Base-by-base conservation (phyloP, 495 filamentous ascomycete genomes). In the Hypoxylon subgilvum region DNA sequence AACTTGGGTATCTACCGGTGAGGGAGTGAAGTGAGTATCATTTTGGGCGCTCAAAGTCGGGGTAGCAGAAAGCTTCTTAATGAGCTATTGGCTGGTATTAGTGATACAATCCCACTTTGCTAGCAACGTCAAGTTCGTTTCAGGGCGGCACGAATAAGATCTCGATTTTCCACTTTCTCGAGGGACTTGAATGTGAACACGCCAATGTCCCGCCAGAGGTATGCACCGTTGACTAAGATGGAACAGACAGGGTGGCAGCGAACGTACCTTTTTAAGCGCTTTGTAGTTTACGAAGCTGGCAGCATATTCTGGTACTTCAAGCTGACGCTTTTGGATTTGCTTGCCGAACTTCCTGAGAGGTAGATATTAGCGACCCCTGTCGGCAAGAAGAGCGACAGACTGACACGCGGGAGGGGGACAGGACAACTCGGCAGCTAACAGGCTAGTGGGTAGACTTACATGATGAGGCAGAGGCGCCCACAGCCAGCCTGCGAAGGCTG, bases 271-370 rank as follows among this genome's bases (percentile, higher is more conserved):
- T 74, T 98, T 98, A 59, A 98, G 80, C 49, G 90, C 93, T 78
- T 98, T 98, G 78, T 98, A 98, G 76, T 98, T 97, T 44, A 97
- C 92, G 71, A 98, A 97, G 75, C 91, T 96, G 43, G 93, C 91
- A 40, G 93, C 94, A 88, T 98, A 98, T 82, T 98, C 94, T 28
- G 94, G 94, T 27, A 98, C 90, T 74, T 98, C 94, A 65, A 98
- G 90, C 79, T 97, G 93, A 72, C 92, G 87, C 81, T 94, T 96
- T 78, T 97, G 95, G 61, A 97, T 94, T 66, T 96, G 88, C 82
- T 98, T 98, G 72, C 94, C 94, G 79, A 97, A 98, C 84, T 98
- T 97, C 94, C 94, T 98, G 51, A 10, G 45, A 42, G n/a, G n/a
- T n/a, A 46, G 36, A 31, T 13, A 52, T 65, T 49, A 65, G 61